Evolutionary conservation across 75 land plant species (phyloP).

Genomic region (Picea glauca): DNA sequence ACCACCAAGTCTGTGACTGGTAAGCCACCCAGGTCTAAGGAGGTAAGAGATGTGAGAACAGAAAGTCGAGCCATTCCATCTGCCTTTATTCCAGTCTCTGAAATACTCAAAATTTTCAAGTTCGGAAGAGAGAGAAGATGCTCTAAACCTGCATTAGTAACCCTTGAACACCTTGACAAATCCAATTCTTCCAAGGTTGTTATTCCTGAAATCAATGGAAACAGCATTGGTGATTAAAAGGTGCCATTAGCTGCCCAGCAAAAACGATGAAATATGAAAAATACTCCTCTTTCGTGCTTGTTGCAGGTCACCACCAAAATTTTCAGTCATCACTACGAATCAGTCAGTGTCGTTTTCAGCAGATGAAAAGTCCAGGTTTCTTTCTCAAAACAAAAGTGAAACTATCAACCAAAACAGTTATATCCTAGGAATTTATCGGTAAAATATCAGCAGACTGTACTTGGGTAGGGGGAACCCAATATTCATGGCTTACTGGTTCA

Average conservation of each 20-base stretch:
- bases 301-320: neutral
- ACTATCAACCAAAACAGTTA: neutral
- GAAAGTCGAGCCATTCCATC: slow-evolving; percentile 53
- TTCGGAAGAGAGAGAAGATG: slow-evolving; percentile 55
- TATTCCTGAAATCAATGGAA: slow-evolving; percentile 52
- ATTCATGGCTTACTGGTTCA: neutral
- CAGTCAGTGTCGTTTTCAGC: neutral
- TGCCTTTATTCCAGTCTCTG: slow-evolving; percentile 74
- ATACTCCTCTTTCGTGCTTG: neutral
- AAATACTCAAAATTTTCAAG: slow-evolving; percentile 61
- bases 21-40: slow-evolving; percentile 86
- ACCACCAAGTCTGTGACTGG: slow-evolving; percentile 74
- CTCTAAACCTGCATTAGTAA: slow-evolving; percentile 68
- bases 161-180: slow-evolving; percentile 68
- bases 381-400: neutral
- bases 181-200: slow-evolving; percentile 62
- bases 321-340: neutral
- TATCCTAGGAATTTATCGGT: neutral
- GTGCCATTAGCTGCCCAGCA: neutral
- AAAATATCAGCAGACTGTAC: slow-evolving; percentile 4
- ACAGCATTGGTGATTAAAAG: neutral
- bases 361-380: neutral
- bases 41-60: slow-evolving; percentile 39
- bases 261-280: neutral
- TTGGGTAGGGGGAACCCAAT: neutral